These are phyloP conservation scores for Xanthoconium purpureum DNA, from an alignment of 768 basidiomycete species.

Conservation along the genomic window DNA sequence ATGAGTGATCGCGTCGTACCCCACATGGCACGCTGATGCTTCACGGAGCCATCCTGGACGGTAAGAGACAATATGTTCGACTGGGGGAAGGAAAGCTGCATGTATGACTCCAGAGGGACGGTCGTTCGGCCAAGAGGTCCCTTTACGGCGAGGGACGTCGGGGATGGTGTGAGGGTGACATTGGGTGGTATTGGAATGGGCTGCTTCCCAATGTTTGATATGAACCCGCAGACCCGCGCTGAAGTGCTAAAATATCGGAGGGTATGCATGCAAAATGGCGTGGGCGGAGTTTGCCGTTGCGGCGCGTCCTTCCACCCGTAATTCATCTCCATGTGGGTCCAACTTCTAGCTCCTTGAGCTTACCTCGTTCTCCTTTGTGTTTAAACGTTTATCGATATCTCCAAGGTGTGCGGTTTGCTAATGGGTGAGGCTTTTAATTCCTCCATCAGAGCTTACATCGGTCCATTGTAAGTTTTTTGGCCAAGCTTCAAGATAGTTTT, in stretches of 20 bases:
- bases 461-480: slow-evolving; percentile 2
- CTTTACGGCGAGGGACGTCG: slow-evolving; percentile 46
- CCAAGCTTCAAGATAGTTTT: too few species aligned
- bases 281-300: slow-evolving; percentile 5
- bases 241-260: slow-evolving; percentile 50
- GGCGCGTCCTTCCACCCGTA: too few species aligned
- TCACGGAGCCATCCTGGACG: slow-evolving; percentile 59
- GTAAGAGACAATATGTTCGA: slow-evolving; percentile 35
- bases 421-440: slow-evolving; percentile 14
- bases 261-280: slow-evolving; percentile 12
- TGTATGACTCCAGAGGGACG: slow-evolving; percentile 47
- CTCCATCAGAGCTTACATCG: slow-evolving; percentile 10
- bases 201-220: slow-evolving; percentile 59
- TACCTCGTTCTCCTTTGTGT: too few species aligned
- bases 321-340: too few species aligned
- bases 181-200: slow-evolving; percentile 54
- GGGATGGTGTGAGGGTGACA: slow-evolving; percentile 40
- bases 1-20: slow-evolving; percentile 91
- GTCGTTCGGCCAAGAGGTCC: slow-evolving; percentile 54
- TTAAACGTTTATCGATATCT: too few species aligned
- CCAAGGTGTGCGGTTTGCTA: too few species aligned
- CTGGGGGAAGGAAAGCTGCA: slow-evolving; percentile 37
- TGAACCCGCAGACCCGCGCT: slow-evolving; percentile 43
- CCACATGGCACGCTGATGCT: slow-evolving; percentile 88
- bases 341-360: slow-evolving; percentile 13